These are phyloP conservation scores for Aspergillus floridensis DNA, from an alignment of 2,329 filamentous ascomycete species.

Conservation along the genomic window DNA sequence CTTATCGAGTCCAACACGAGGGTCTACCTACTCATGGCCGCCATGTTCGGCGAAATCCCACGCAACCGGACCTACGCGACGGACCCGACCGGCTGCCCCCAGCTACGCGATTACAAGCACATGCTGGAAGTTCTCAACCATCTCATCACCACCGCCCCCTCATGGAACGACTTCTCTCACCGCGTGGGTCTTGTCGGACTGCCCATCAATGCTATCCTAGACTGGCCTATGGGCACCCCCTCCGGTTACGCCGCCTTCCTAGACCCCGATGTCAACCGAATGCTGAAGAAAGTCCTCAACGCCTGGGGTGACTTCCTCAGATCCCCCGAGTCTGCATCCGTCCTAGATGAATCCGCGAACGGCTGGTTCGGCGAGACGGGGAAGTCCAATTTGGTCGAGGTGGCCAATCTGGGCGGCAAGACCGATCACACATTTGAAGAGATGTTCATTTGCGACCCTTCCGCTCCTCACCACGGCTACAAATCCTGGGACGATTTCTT, in stretches of 20 bases:
- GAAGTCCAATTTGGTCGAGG: conserved; percentile 34
- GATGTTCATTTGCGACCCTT: conserved; percentile 19
- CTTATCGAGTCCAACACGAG: conserved; percentile 64
- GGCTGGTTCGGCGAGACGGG: conserved; percentile 59
- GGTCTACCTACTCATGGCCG: conserved; percentile 63
- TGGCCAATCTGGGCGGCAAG: conserved; percentile 14
- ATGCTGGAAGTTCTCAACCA: conserved; percentile 67
- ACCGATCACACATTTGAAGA: conserved; percentile 39
- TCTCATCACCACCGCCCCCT: conserved; percentile 30
- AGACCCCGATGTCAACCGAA: conserved; percentile 51
- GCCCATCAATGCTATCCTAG: conserved; percentile 57
- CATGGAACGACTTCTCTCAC: conserved; percentile 31
- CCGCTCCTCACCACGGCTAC: conserved; percentile 48
- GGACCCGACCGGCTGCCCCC: conserved; percentile 61
- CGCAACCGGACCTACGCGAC: conserved; percentile 58
- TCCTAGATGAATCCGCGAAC: conserved; percentile 41
- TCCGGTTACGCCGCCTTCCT: conserved; percentile 56
- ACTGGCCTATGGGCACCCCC: conserved; percentile 59
- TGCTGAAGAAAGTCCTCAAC: conserved; percentile 52
- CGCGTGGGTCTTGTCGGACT: conserved; percentile 51
- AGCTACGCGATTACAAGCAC: conserved; percentile 65
- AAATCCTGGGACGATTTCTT: conserved; percentile 71
- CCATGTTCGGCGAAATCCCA: conserved; percentile 69
- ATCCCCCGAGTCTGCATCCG: conserved; percentile 55
- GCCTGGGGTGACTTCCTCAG: conserved; percentile 55